These are phyloP conservation scores for Cryptosporidium bovis DNA, from an alignment of 169 alveolate species.

Conservation along the genomic window DNA sequence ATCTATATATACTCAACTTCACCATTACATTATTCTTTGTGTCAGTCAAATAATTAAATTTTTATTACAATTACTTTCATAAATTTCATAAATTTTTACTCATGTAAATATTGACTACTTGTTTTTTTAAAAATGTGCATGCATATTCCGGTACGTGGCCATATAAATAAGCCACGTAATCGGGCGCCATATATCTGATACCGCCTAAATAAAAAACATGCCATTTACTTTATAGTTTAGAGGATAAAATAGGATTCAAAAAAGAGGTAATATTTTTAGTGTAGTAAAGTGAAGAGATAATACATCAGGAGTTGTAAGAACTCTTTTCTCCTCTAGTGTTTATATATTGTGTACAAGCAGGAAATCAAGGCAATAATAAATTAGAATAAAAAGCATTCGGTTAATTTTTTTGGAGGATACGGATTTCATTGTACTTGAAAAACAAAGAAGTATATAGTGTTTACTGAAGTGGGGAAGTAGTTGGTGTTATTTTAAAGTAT, in stretches of 20 bases:
- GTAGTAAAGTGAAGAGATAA: not conserved
- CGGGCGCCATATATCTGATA: slow-evolving; percentile 9
- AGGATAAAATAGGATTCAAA: slow-evolving; percentile 5
- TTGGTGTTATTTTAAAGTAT: too few species aligned
- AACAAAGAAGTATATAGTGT: not conserved
- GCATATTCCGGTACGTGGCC: slow-evolving; percentile 70
- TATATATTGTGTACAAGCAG: too few species aligned
- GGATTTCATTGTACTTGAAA: not conserved
- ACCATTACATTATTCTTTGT: too few species aligned
- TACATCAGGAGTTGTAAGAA: not conserved
- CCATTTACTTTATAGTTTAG: slow-evolving; percentile 18
- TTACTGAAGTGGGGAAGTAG: not conserved
- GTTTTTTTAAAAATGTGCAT: slow-evolving; percentile 14
- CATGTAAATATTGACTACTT: slow-evolving; percentile 59
- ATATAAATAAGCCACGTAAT: slow-evolving; percentile 42
- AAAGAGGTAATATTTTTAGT: too few species aligned
- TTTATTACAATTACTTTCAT: not conserved
- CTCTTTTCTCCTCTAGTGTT: not conserved
- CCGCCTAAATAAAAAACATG: slow-evolving; percentile 57
- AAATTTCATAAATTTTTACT: not conserved
- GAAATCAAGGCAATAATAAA: not conserved
- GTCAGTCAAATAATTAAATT: too few species aligned
- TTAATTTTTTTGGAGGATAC: too few species aligned
- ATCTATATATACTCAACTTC: not conserved
- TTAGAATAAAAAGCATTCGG: too few species aligned